Base-by-base conservation (phyloP, 257 asterid genomes). In the Primulina tabacum region DNA sequence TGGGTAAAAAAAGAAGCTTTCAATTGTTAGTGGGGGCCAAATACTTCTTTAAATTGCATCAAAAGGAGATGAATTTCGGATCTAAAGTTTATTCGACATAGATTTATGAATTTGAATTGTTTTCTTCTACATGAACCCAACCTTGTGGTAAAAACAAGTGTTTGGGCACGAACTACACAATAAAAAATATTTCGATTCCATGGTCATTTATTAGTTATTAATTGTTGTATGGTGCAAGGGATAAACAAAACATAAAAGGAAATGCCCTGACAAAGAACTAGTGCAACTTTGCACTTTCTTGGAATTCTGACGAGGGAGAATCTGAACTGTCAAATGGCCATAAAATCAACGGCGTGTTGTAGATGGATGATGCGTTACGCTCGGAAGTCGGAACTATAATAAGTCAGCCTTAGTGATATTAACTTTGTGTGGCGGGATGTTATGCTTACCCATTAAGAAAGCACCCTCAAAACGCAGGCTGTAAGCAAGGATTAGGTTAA, bases 381-480 rank as follows among this genome's bases (percentile, higher is more conserved):
- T 28, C 24, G 24, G 24, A 21, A 21, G 24, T 24, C 30, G 30
- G 30, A 28, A 33, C 37, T 33, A 21, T 29, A 18, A 33, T 12
- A 30, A 4, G 37, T 21, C 66, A 24, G 67, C 66, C 37, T 28
- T 53, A 52, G 63, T 55, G 29, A 35, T 24, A 20, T 34, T 21
- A 50, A 50, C 68, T 67, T 75, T 76, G 62, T 81, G 34, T 60
- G 52, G 65, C 62, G 20, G 20, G 70, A 71, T 74, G 57, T 56
- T 56, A 79, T 83, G 67, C 96, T 90, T 88, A 73, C 80, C 72
- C 88, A 80, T 64, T 88, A 90, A 90, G 97, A 65, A 84, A 90
- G 74, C 65, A 70, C 55, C 30, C 11, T 50, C 61, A 47, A 33
- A 53, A 40, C 20, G 59, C 71, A 33, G 43, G 73, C 67, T 67